Base-by-base conservation (phyloP, 2,329 filamentous ascomycete species). In the Diaporthe eres region DNA sequence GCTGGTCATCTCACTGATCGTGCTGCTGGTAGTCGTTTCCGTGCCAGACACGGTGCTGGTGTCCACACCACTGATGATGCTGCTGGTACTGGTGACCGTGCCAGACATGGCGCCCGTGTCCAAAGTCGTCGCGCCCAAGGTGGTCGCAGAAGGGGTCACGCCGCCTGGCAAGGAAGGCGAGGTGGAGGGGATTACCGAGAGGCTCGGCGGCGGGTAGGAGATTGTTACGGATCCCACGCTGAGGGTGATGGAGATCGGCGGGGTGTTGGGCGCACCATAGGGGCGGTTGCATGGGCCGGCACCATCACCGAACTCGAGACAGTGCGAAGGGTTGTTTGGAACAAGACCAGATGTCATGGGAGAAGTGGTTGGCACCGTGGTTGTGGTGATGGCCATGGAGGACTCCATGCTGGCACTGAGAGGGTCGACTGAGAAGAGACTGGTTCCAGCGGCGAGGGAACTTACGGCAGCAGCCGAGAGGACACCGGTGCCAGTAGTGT, bases 261-360 rank as follows among this genome's bases (percentile, higher is more conserved):
- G 74, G 37, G 55, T 57, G 61, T 76, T 77, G 28, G 76, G 76
- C 10, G 57, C 39, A 53, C 76, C 76, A 49, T 77, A 77, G 25
- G 76, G 74, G 34, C 76, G 70, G 8, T 67, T 47, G n/a, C 76
- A 77, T 22, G 76, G 76, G n/a, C 76, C 76, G 3, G 63, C 63
- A 22, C 74, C 74, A 42, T 77, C 76, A 9, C 76, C 76, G 39
- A 42, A 77, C 70, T 77, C 76, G 37, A 71, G 70, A 44, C 76
- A 77, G 55, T 67, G 42, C 7, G 58, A 9, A 51, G 57, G 57
- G 17, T 51, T 49, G n/a, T 51, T 22, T 3, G 61, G 34, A 1
- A 65, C 25, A 34, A 57, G 31, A 19, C 31, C 72, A 55, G 73
- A 51, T 34, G 57, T 22, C 17, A 13, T 39, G 28, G 47, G 31